Conservation (phyloP, 495 filamentous ascomycete genomes). For the Xylaria longipes region DNA sequence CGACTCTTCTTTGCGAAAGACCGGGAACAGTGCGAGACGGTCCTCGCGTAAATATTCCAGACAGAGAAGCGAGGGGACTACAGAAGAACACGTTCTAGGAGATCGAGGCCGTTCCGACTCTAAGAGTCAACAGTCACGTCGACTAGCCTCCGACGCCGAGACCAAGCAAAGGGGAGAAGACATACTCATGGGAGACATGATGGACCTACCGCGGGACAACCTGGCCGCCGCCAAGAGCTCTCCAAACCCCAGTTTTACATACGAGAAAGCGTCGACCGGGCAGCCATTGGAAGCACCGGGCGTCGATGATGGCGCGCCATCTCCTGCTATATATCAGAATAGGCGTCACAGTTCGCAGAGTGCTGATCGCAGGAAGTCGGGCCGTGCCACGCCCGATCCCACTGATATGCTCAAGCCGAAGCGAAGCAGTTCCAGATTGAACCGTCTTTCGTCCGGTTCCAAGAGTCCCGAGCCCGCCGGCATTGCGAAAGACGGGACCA, state of each 20-base stretch:
- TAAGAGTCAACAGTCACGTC: slow-evolving; percentile 36
- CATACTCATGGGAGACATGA: slow-evolving; percentile 34
- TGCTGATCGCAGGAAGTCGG: slow-evolving; percentile 49
- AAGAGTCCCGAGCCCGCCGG: slow-evolving; percentile 48
- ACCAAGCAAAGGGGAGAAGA: slow-evolving; percentile 33
- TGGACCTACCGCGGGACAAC: slow-evolving; percentile 29
- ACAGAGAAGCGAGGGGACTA: slow-evolving; percentile 44
- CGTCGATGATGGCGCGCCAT: slow-evolving; percentile 70
- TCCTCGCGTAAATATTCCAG: slow-evolving; percentile 46
- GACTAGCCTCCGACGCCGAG: slow-evolving; percentile 28
- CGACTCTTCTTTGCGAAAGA: slow-evolving; percentile 72
- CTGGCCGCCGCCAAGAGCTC: slow-evolving; percentile 20
- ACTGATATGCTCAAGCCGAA: slow-evolving; percentile 47
- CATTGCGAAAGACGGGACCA: slow-evolving; percentile 36
- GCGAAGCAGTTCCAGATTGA: slow-evolving; percentile 54
- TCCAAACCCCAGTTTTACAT: slow-evolving; percentile 31
- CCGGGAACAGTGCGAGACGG: slow-evolving; percentile 46
- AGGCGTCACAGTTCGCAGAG: slow-evolving; percentile 53
- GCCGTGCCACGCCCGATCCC: slow-evolving; percentile 50
- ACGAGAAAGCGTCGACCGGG: slow-evolving; percentile 33
- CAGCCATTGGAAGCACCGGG: slow-evolving; percentile 40
- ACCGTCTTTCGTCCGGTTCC: slow-evolving; percentile 52
- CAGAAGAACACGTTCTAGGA: slow-evolving; percentile 43
- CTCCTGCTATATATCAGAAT: slow-evolving; percentile 68
- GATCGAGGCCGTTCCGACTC: slow-evolving; percentile 32